Evolutionary conservation across 2,329 filamentous ascomycete species (phyloP), one percentile per base, ranked within the genome.

Genomic region (Neofusicoccum kwambonambiense): DNA sequence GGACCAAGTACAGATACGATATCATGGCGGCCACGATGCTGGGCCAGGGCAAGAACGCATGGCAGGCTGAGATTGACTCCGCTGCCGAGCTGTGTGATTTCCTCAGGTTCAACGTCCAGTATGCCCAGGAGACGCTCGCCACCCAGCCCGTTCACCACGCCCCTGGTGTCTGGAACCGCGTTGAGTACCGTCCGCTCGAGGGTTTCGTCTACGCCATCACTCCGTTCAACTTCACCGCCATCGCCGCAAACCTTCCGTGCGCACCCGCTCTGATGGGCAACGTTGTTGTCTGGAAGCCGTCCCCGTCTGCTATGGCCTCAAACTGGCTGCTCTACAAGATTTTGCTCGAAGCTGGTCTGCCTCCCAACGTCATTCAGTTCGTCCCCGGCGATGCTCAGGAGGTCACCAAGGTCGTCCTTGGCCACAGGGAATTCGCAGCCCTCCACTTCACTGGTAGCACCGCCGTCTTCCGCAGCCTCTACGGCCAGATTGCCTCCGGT

Each of bases 51-150:
- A 98, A 98, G 87, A 98, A 97, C 77, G 92, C 92, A 54, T 98
- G 93, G 93, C 94, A 99, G 80, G 94, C 95, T n/a, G 94, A 99
- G 84, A 98, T 98, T 69, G 94, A 98, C 78, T 86, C 93, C 44
- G 94, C 94, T 17, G 94, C 94, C 8, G 95, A 99, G 83, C 81
- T 96, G 71, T 90, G 87, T 71, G 94, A 99, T 77, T 98, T 98
- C 80, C 82, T 98, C 76, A 88, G 93, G 50, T 97, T 97, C 83
- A 95, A 95, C 75, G 94, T 97, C 62, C 88, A 93, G 77, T 97
- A 95, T 74, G 94, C 94, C 34, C 90, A 97, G 80, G 91, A 97
- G 76, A 82, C 97, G 64, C 97, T 97, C 77, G 86, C 87, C 42
- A 88, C 92, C 75, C 95, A 99, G 79, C 94, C 94, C 13, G 85